Evolutionary conservation across 2,329 filamentous ascomycete genomes (phyloP), one percentile per base, ranked within the genome.

Genomic region (Phoma herbarum): DNA sequence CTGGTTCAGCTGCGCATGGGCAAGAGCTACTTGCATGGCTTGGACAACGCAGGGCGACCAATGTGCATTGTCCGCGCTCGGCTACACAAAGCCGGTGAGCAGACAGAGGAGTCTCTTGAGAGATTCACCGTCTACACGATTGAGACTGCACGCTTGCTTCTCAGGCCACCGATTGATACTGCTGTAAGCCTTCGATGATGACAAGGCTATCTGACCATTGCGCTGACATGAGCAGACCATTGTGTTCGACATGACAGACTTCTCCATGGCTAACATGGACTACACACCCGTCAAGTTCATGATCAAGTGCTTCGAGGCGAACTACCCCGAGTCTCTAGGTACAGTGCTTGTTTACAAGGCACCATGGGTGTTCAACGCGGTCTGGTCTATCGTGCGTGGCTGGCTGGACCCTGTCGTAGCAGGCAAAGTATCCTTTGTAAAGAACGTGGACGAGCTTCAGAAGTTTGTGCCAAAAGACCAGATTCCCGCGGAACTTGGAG

Each of bases 241-340:
- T 63, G 81, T 99, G 45, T 99, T 99, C 73, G 95, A 99, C 76
- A 94, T 99, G 92, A 96, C 91, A 8, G 87, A 89, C 62, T 98
- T 98, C 77, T 91, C 90, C 18, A 84, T 98, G 81, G 90, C 93
- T 16, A 99, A 99, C 78, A 98, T 99, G 95, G 95, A 99, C 77
- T 98, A 98, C 76, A 87, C 91, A 0, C 94, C 95, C 1, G 92
- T 99, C 57, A 99, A 97, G 73, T 99, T 98, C 80, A 97, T 99
- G 90, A 97, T 99, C 78, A 96, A 97, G 78, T 97, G 93, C 77
- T 99, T 99, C 74, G 95, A 99, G 80, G 95, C 95, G 60, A 98
- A 99, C 76, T 99, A 98, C 70, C 95, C 95, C 0, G 95, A 99
- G 77, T 94, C 88, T 46, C 84, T 99, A 1, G 95, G 94, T 26